Evolutionary conservation across 371 early-diverging fungal species (phyloP).

Genomic region (Circinella umbellata): DNA sequence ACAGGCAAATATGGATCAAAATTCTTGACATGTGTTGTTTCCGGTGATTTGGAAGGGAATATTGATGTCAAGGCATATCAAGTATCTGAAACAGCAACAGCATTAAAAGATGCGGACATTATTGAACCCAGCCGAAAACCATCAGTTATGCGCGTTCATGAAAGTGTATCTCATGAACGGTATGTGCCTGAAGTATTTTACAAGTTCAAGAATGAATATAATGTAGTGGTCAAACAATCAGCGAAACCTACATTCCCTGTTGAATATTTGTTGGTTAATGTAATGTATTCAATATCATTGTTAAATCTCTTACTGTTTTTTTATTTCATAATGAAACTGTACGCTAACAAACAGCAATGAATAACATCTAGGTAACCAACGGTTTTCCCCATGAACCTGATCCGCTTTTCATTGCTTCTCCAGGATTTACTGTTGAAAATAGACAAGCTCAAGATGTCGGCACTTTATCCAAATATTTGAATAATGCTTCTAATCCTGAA

Average conservation of each 20-base stretch:
- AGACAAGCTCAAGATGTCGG: conserved; percentile 47
- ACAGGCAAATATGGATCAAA: conserved; percentile 87
- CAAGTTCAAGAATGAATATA: conserved; percentile 94
- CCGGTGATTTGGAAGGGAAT: conserved; percentile 80
- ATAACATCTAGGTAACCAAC: conserved; percentile 75
- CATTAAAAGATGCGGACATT: conserved; percentile 92
- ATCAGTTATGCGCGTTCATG: conserved; percentile 84
- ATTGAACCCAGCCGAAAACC: conserved; percentile 93
- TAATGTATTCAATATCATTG: conserved; percentile 44
- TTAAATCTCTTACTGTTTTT: too few relatives aligned
- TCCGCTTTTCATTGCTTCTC: conserved; percentile 71
- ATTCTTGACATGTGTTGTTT: conserved; percentile 93
- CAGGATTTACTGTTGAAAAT: conserved; percentile 71
- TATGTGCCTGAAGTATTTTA: conserved; percentile 98
- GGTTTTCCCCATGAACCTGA: conserved; percentile 89
- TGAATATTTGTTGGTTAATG: conserved; percentile 94
- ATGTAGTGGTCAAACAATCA: conserved; percentile 79
- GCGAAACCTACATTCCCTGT: conserved; percentile 96
- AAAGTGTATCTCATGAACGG: conserved; percentile 69
- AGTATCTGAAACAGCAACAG: conserved; percentile 91
- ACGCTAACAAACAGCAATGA: background rate
- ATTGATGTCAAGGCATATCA: conserved; percentile 93
- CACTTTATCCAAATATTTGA: conserved; percentile 63
- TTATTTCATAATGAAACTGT: too few relatives aligned
- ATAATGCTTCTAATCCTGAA: conserved; percentile 31